These are phyloP conservation scores for Ophiostoma australiae DNA, from an alignment of 2,329 filamentous ascomycete genomes.

Conservation along the genomic window DNA sequence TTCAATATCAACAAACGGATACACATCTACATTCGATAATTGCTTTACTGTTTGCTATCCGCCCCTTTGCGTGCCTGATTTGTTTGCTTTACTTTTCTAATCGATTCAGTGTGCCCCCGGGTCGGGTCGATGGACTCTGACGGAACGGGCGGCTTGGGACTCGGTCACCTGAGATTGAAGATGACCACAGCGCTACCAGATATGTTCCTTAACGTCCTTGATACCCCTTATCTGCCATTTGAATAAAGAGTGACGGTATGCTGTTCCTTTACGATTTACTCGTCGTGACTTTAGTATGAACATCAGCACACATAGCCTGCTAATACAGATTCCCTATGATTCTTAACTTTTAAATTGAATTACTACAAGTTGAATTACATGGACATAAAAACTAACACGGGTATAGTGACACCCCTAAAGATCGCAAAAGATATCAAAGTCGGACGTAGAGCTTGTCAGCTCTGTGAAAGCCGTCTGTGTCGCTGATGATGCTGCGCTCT, in stretches of 20 bases:
- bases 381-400: not conserved
- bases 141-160: too few species aligned
- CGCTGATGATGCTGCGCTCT: constrained; percentile 32
- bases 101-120: not conserved
- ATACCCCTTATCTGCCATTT: not conserved
- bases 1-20: not conserved
- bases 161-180: not conserved
- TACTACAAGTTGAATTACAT: not conserved
- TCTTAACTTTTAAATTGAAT: not conserved
- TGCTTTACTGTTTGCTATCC: not conserved
- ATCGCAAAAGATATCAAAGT: constrained; percentile 47
- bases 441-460: constrained; percentile 39
- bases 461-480: constrained; percentile 34
- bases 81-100: not conserved
- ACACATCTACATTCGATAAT: constrained; percentile 11
- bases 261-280: not conserved
- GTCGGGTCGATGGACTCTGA: not conserved
- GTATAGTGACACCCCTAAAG: constrained; percentile 27
- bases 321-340: not conserved
- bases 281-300: not conserved
- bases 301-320: not conserved
- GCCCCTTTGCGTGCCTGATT: not conserved
- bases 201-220: not conserved
- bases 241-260: not conserved
- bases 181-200: not conserved